These are phyloP conservation scores for Rhizoclosmatium globosum DNA, from an alignment of 192 early-diverging fungal genomes.

Conservation along the genomic window DNA sequence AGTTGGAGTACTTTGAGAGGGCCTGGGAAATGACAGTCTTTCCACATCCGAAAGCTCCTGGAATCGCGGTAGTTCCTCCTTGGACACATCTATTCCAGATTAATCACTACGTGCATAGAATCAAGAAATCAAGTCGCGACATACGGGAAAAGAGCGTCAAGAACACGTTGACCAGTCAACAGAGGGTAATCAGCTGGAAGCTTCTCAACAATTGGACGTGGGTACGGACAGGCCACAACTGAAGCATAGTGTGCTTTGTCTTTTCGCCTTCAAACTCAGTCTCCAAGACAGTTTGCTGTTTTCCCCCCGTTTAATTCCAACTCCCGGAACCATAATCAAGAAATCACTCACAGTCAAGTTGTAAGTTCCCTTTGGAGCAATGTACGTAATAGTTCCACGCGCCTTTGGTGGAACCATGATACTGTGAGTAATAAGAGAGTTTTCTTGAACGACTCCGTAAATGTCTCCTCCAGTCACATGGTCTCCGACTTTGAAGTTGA, in stretches of 20 bases:
- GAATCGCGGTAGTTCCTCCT: conserved; percentile 99
- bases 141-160: conserved; percentile 98
- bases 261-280: conserved; percentile 97
- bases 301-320: too few relatives aligned
- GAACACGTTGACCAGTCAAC: conserved; percentile 97
- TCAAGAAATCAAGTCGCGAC: conserved; percentile 27
- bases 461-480: conserved; percentile 99
- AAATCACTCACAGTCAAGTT: conserved; percentile 70
- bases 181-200: conserved; percentile 94
- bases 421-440: conserved; percentile 90
- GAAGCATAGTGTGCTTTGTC: conserved; percentile 94
- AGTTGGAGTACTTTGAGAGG: conserved; percentile 99
- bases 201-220: conserved; percentile 95
- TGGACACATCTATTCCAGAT: conserved; percentile 82
- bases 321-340: neutral
- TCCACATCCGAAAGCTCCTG: conserved; percentile 99
- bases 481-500: conserved; percentile 92
- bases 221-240: conserved; percentile 98
- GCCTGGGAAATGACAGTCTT: conserved; percentile 99
- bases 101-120: neutral
- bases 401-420: conserved; percentile 96
- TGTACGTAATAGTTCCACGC: conserved; percentile 94
- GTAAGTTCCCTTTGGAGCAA: conserved; percentile 93
- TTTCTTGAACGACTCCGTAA: conserved; percentile 94
- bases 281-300: conserved; percentile 87